Evolutionary conservation across 495 filamentous ascomycete genomes (phyloP).

Genomic region (Aspergillus indologenus): DNA sequence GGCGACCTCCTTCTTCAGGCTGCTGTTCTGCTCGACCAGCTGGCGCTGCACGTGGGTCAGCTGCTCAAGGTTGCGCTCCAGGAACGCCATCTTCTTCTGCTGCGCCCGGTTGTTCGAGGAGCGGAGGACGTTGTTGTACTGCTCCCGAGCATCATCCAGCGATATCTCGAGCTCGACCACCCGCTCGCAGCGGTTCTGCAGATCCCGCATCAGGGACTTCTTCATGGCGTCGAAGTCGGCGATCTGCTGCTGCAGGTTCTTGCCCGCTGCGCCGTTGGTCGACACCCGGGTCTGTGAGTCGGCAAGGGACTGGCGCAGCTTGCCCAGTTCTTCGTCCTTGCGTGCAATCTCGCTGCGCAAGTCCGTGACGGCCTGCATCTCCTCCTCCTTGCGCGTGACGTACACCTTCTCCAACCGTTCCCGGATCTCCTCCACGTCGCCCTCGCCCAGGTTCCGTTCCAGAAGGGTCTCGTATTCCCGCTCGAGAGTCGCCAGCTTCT

Average conservation of each 20-base stretch:
- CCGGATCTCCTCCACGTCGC: slow-evolving; percentile 82
- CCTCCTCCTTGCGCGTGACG: slow-evolving; percentile 65
- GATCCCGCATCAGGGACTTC: slow-evolving; percentile 97
- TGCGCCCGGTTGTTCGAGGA: slow-evolving; percentile 95
- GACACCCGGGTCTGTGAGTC: slow-evolving; percentile 64
- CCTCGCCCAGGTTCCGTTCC: slow-evolving; percentile 71
- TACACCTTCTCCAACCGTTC: slow-evolving; percentile 72
- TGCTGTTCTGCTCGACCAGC: slow-evolving; percentile 94
- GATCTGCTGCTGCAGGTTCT: slow-evolving; percentile 95
- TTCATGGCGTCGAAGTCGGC: slow-evolving; percentile 99
- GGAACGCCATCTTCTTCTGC: slow-evolving; percentile 99
- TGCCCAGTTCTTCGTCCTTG: slow-evolving; percentile 73
- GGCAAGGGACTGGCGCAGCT: slow-evolving; percentile 70
- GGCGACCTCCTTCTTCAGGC: slow-evolving; percentile 96
- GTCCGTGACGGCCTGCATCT: slow-evolving; percentile 66
- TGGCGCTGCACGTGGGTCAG: slow-evolving; percentile 95
- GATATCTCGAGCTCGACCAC: slow-evolving; percentile 98
- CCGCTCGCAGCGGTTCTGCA: slow-evolving; percentile 96
- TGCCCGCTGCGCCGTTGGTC: slow-evolving; percentile 70
- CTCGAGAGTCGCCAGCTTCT: slow-evolving; percentile 66
- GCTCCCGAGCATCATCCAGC: slow-evolving; percentile 92
- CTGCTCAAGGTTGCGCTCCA: slow-evolving; percentile 97
- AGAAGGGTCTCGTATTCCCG: slow-evolving; percentile 79
- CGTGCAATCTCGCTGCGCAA: slow-evolving; percentile 67
- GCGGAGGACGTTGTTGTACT: slow-evolving; percentile 96